These are phyloP conservation scores for Colletotrichum cordylinicola DNA, from an alignment of 2,329 filamentous ascomycete genomes.

Conservation along the genomic window DNA sequence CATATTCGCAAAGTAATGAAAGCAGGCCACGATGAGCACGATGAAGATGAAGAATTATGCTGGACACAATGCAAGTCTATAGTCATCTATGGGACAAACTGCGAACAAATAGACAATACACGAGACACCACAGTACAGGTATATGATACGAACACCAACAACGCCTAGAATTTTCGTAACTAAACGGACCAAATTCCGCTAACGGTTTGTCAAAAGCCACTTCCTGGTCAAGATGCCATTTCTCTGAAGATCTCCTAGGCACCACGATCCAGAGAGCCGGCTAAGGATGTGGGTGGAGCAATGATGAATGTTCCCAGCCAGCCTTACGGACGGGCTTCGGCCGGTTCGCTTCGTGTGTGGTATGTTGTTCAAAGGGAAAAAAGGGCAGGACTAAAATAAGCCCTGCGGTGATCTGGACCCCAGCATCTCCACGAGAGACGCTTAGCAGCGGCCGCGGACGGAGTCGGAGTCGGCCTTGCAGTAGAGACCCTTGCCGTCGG, in stretches of 20 bases:
- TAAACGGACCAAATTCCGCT: constrained; percentile 2
- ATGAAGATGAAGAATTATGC: background rate
- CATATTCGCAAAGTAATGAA: accelerated
- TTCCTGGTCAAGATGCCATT: background rate
- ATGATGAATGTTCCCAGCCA: background rate
- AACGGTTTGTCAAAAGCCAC: background rate
- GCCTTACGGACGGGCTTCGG: background rate
- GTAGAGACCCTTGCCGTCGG: constrained; percentile 25
- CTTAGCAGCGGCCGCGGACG: constrained; percentile 22
- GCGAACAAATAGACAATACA: background rate
- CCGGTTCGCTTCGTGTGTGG: background rate
- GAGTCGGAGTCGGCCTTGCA: constrained; percentile 19
- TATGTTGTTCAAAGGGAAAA: background rate
- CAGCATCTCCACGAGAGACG: background rate
- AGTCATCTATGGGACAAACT: background rate
- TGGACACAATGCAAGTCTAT: background rate
- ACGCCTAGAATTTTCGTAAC: constrained; percentile 14
- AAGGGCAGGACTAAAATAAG: background rate
- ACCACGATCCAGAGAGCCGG: constrained; percentile 8
- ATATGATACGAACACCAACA: constrained; percentile 10
- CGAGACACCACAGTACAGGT: constrained; percentile 3
- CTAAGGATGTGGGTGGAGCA: constrained; percentile 1
- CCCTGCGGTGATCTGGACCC: background rate
- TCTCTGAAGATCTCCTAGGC: background rate
- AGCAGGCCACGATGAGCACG: accelerated